A percentile compares a stretch with the other conserved stretches of the same genome.
These are phyloP conservation scores for Heterobasidion parviporum DNA, from an alignment of 1,284 basidiomycete species.

Conservation along the genomic window DNA sequence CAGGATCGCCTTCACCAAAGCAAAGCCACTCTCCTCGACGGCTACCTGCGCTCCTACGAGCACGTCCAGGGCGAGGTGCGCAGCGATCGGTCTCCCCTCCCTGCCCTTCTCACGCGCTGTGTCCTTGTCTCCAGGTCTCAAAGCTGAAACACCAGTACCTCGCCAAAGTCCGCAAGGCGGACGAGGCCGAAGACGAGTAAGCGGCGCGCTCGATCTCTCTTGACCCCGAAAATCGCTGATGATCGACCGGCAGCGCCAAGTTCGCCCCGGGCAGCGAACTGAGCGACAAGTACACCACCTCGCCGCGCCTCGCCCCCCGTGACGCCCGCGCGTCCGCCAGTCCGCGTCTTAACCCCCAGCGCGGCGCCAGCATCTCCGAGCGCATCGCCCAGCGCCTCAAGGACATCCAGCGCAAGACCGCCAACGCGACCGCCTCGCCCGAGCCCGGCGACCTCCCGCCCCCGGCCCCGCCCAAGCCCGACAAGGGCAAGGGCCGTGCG, in stretches of 20 bases:
- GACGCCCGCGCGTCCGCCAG: conserved; percentile 26
- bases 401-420: conserved; percentile 59
- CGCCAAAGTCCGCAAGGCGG: conserved; percentile 71
- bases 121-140: conserved; percentile 29
- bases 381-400: conserved; percentile 68
- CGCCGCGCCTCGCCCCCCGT: conserved; percentile 56
- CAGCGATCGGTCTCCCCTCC: neutral
- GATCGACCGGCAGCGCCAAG: conserved; percentile 42
- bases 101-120: too few species aligned
- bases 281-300: conserved; percentile 67
- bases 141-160: conserved; percentile 73
- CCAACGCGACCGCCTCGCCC: conserved; percentile 27
- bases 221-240: conserved; percentile 1
- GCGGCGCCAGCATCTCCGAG: conserved; percentile 62
- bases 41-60: conserved; percentile 69
- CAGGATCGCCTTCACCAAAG: conserved; percentile 55
- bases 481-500: conserved; percentile 76
- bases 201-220: conserved; percentile 18
- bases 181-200: conserved; percentile 88
- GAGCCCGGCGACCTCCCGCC: conserved; percentile 16
- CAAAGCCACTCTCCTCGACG: conserved; percentile 51
- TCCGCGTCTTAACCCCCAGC: neutral
- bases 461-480: conserved; percentile 39
- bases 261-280: conserved; percentile 65
- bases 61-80: conserved; percentile 49